Evolutionary conservation across 2,329 filamentous ascomycete genomes (phyloP).

Genomic region (Venturia carpophila): DNA sequence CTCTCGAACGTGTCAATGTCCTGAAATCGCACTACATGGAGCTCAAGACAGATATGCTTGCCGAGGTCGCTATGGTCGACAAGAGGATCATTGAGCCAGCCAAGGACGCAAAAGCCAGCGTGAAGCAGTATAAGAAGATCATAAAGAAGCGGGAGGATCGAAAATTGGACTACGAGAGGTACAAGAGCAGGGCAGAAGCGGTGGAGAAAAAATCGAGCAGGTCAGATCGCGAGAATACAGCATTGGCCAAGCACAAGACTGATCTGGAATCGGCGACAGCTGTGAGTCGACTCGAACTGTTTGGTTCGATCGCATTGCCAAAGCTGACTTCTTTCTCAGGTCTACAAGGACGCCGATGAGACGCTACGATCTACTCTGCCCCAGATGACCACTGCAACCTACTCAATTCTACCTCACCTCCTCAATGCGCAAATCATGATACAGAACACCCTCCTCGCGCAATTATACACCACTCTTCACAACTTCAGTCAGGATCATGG

Average conservation of each 20-base stretch:
- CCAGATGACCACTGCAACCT: constrained; percentile 60
- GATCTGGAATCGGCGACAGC: constrained; percentile 60
- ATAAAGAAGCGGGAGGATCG: constrained; percentile 81
- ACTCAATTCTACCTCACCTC: constrained; percentile 66
- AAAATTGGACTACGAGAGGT: constrained; percentile 73
- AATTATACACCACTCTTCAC: constrained; percentile 71
- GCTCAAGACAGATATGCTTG: constrained; percentile 60
- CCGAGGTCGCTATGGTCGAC: constrained; percentile 66
- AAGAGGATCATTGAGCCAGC: constrained; percentile 61
- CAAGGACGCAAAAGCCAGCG: constrained; percentile 57
- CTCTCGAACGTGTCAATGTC: constrained; percentile 56
- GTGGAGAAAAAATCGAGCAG: constrained; percentile 62
- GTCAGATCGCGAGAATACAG: constrained; percentile 64
- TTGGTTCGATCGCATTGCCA: not conserved
- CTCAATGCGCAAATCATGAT: constrained; percentile 64
- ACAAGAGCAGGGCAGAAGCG: constrained; percentile 62
- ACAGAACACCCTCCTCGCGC: constrained; percentile 67
- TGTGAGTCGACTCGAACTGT: constrained; percentile 37
- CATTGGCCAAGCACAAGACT: constrained; percentile 61
- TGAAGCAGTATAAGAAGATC: constrained; percentile 68
- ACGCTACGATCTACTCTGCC: constrained; percentile 66
- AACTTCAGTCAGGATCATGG: constrained; percentile 61
- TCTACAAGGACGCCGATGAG: constrained; percentile 68
- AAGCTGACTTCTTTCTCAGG: constrained; percentile 35
- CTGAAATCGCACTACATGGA: constrained; percentile 63